Conservation (phyloP, 2,329 filamentous ascomycete genomes). For the Calycina marina region DNA sequence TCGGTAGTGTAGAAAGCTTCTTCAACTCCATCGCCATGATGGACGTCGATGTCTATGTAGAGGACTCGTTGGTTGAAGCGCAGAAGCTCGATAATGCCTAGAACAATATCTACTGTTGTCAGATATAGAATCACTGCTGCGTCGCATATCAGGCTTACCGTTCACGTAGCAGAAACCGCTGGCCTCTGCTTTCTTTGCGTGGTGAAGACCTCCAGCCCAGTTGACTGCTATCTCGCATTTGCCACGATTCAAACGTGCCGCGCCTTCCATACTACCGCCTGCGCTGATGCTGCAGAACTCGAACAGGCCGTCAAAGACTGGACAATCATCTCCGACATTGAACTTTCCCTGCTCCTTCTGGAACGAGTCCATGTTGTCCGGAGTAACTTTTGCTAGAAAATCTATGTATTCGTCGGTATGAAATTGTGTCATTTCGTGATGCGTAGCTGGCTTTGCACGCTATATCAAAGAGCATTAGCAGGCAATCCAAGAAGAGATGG, state of each 20-base stretch:
- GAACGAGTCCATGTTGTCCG: slow-evolving; percentile 95
- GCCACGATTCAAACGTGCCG: slow-evolving; percentile 73
- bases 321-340: slow-evolving; percentile 93
- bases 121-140: not conserved
- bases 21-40: slow-evolving; percentile 86
- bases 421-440: slow-evolving; percentile 84
- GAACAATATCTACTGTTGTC: slow-evolving; percentile 64
- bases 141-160: slow-evolving; percentile 42
- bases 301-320: slow-evolving; percentile 94
- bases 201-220: slow-evolving; percentile 93
- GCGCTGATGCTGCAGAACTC: slow-evolving; percentile 93
- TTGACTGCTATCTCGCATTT: slow-evolving; percentile 97
- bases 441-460: slow-evolving; percentile 75
- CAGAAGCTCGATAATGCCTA: slow-evolving; percentile 84
- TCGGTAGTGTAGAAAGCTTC: slow-evolving; percentile 89
- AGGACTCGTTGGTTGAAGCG: slow-evolving; percentile 88
- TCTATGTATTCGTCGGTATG: slow-evolving; percentile 94
- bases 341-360: slow-evolving; percentile 83
- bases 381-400: slow-evolving; percentile 87
- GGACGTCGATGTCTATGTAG: slow-evolving; percentile 93
- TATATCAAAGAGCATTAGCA: slow-evolving; percentile 23
- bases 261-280: slow-evolving; percentile 86
- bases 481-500: not conserved
- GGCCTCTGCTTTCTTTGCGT: slow-evolving; percentile 93
- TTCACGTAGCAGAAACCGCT: slow-evolving; percentile 98